These are phyloP conservation scores for Backusella macrospora DNA, from an alignment of 192 early-diverging fungal genomes.

Conservation along the genomic window DNA sequence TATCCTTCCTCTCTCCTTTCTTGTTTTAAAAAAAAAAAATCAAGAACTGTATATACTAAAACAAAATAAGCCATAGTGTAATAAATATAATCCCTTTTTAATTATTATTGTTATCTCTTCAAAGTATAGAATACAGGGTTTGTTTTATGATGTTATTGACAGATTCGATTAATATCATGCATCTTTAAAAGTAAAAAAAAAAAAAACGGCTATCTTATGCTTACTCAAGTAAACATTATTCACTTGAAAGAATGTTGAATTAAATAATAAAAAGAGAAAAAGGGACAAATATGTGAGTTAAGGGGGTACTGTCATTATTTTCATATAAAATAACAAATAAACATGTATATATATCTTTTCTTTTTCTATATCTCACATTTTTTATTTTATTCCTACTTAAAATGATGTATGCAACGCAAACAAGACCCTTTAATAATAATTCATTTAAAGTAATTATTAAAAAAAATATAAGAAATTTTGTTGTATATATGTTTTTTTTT, in stretches of 20 bases:
- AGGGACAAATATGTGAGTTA: constrained; percentile 21
- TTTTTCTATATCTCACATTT: not conserved
- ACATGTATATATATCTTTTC: not conserved
- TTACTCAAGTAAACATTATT: not conserved
- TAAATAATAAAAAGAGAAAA: not conserved
- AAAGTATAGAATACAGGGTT: not conserved
- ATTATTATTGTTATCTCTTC: not conserved
- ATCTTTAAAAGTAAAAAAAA: not conserved
- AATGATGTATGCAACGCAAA: constrained; percentile 11
- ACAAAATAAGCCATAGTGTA: not conserved
- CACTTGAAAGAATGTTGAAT: constrained; percentile 1
- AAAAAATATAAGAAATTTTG: no score
- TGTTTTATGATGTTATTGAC: not conserved
- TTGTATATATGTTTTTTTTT: not conserved
- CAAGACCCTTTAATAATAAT: constrained; percentile 15
- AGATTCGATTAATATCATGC: not conserved
- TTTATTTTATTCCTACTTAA: not conserved
- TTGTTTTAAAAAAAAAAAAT: not conserved
- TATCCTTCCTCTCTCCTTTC: not conserved
- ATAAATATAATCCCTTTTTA: not conserved
- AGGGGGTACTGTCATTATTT: not conserved
- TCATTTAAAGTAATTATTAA: not conserved
- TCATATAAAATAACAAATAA: not conserved
- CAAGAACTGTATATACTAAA: not conserved
- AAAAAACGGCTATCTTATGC: not conserved